These are phyloP conservation scores for Mortierella polycephala DNA, from an alignment of 371 early-diverging fungal species.

Conservation along the genomic window DNA sequence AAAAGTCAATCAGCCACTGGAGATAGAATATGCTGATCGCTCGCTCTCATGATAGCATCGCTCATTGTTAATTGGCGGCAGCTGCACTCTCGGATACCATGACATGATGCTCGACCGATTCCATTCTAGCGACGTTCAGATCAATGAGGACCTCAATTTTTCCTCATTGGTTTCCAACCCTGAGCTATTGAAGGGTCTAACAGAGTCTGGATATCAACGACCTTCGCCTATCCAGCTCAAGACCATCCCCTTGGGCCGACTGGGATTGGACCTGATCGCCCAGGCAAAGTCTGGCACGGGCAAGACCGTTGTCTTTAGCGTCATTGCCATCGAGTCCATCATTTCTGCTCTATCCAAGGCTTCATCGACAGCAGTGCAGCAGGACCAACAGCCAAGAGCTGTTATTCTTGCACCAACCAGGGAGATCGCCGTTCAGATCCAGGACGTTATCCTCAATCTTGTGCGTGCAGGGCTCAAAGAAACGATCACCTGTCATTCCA, in stretches of 20 bases:
- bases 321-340: slow-evolving; percentile 84
- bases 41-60: no score
- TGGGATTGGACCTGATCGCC: slow-evolving; percentile 87
- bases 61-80: background rate
- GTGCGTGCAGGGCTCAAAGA: slow-evolving; percentile 60
- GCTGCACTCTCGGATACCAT: slow-evolving; percentile 1
- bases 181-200: slow-evolving; percentile 63
- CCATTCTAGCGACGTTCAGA: slow-evolving; percentile 66
- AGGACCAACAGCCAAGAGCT: slow-evolving; percentile 62
- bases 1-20: no score
- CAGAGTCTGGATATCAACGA: slow-evolving; percentile 63
- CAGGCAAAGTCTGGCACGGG: slow-evolving; percentile 98
- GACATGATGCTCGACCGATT: slow-evolving; percentile 47
- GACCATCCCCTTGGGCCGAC: slow-evolving; percentile 85
- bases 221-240: slow-evolving; percentile 92
- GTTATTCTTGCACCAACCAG: slow-evolving; percentile 92
- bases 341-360: slow-evolving; percentile 49
- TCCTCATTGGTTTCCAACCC: slow-evolving; percentile 62
- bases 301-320: slow-evolving; percentile 96
- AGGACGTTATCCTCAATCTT: slow-evolving; percentile 78
- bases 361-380: background rate
- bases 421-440: slow-evolving; percentile 93
- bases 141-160: slow-evolving; percentile 71
- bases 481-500: slow-evolving; percentile 74
- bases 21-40: background rate